phyloP scores from a whole-genome alignment of 2,329 filamentous ascomycete genomes.

The Phaeomoniella chlamydospora region DNA sequence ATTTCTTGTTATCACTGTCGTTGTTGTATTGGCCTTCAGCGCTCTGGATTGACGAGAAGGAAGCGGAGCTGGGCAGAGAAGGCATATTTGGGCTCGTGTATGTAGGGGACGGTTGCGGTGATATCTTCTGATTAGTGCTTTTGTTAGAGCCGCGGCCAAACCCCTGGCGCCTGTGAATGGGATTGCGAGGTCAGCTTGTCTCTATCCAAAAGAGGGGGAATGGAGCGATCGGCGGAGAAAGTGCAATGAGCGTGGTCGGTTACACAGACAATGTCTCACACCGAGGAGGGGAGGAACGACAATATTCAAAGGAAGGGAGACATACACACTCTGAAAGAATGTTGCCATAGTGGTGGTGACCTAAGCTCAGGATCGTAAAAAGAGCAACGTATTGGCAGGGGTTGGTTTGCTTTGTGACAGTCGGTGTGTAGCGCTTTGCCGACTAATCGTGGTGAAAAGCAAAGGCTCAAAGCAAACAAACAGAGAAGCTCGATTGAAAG shows the following conservation, averaged over 20 bases:
- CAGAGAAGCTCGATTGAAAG: too few relatives aligned
- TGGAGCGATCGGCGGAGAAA: too few relatives aligned
- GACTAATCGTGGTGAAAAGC: too few relatives aligned
- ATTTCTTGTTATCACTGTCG: constrained; percentile 31
- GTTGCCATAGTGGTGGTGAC: constrained; percentile 25
- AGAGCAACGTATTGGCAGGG: not conserved
- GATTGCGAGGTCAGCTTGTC: constrained; percentile 14
- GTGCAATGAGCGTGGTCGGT: too few relatives aligned
- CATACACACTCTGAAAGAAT: constrained; percentile 36
- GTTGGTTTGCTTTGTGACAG: not conserved
- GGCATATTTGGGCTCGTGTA: constrained; percentile 16
- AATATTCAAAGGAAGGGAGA: too few relatives aligned
- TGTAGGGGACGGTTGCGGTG: constrained; percentile 14
- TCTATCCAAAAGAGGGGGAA: constrained; percentile 10
- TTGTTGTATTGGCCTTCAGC: constrained; percentile 22
- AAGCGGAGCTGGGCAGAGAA: constrained; percentile 22
- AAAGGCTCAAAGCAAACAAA: too few relatives aligned
- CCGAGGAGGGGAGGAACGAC: too few relatives aligned
- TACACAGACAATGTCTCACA: too few relatives aligned
- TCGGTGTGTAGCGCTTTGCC: too few relatives aligned
- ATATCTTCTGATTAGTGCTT: constrained; percentile 18
- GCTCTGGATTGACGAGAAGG: constrained; percentile 20
- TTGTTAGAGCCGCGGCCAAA: constrained; percentile 29
- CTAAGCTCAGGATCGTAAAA: not conserved
- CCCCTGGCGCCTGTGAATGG: constrained; percentile 27